Evolutionary conservation across 2,329 filamentous ascomycete genomes (phyloP), one percentile per base, ranked within the genome.

Genomic region (Phoma herbarum): DNA sequence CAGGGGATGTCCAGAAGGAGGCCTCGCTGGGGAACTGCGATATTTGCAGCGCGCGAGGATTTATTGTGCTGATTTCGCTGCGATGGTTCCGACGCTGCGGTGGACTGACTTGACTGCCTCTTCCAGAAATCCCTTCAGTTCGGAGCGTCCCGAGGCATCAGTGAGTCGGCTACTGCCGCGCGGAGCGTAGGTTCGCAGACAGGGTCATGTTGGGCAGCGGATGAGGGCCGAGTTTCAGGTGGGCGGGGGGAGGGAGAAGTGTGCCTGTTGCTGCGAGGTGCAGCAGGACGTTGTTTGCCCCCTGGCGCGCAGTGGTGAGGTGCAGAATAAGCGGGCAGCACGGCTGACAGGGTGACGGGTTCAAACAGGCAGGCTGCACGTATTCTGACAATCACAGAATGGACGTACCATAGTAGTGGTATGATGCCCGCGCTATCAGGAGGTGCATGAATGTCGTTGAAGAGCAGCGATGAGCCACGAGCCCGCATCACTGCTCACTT

Each of bases 161-260:
- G 47, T 37, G 22, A 31, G 26, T 44, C 54, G 54, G 54, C 47
- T 52, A 23, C 41, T 52, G 54, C 54, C 54, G 54, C 22, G 33
- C 43, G 53, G 53, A 57, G 53, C 35, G n/a, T 33, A 47, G 20
- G 20, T 23, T 47, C 33, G 20, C 29, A 18, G 33, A 26, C 42
- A 46, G n/a, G 47, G 23, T 47, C 54, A 20, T 16, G 45, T 22
- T 44, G 52, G 44, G 44, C 28, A 26, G 43, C 37, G 44, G 35
- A 55, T 31, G 43, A 55, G 44, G 45, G 45, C 49, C 39, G 45
- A 56, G 52, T 56, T 49, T 56, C 45, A 49, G 52, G 22, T n/a
- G 52, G 35, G 20, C 33, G 44, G 35, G 46, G 33, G n/a, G 41
- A 29, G 25, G 41, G n/a, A 23, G 42, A 16, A 50, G 46, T 20